phyloP scores from a whole-genome alignment of 2,329 filamentous ascomycete species.

The Sporothrix euskadiensis region DNA sequence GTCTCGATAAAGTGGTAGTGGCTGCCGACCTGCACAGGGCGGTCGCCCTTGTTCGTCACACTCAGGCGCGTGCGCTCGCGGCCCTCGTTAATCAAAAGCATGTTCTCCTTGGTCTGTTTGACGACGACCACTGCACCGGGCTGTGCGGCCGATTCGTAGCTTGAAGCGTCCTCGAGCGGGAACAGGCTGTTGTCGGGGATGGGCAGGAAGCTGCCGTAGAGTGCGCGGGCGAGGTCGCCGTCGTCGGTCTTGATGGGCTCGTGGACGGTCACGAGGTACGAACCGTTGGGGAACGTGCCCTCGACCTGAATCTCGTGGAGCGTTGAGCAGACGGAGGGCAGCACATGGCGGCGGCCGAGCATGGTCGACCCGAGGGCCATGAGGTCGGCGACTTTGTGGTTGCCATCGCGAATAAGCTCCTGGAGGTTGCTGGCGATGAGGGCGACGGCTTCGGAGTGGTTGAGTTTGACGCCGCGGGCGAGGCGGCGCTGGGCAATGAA shows the following conservation, averaged over 20 bases:
- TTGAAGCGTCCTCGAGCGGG: conserved; percentile 61
- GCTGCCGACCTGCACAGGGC: conserved; percentile 88
- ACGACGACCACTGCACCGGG: conserved; percentile 78
- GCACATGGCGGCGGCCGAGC: conserved; percentile 88
- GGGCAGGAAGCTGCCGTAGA: conserved; percentile 90
- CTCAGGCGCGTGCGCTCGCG: conserved; percentile 70
- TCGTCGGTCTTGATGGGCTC: conserved; percentile 84
- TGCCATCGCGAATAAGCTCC: conserved; percentile 96
- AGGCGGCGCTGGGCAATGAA: conserved; percentile 83
- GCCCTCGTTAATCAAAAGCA: conserved; percentile 70
- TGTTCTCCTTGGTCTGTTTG: conserved; percentile 49
- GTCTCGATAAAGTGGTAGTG: conserved; percentile 96
- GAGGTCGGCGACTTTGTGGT: conserved; percentile 86
- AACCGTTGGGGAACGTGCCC: conserved; percentile 86
- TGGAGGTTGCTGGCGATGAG: conserved; percentile 87
- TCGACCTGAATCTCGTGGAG: conserved; percentile 88
- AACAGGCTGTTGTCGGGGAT: conserved; percentile 70
- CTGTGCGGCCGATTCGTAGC: conserved; percentile 66
- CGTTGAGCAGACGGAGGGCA: conserved; percentile 76
- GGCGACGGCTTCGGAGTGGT: conserved; percentile 83
- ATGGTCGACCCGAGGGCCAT: conserved; percentile 90
- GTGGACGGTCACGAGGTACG: conserved; percentile 92
- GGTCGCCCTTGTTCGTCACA: conserved; percentile 83
- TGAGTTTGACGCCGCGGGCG: conserved; percentile 82
- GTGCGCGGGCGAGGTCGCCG: conserved; percentile 78